Evolutionary conservation across 2,329 filamentous ascomycete genomes (phyloP), one percentile per base, ranked within the genome.

Genomic region (Calonectria leucothoes): DNA sequence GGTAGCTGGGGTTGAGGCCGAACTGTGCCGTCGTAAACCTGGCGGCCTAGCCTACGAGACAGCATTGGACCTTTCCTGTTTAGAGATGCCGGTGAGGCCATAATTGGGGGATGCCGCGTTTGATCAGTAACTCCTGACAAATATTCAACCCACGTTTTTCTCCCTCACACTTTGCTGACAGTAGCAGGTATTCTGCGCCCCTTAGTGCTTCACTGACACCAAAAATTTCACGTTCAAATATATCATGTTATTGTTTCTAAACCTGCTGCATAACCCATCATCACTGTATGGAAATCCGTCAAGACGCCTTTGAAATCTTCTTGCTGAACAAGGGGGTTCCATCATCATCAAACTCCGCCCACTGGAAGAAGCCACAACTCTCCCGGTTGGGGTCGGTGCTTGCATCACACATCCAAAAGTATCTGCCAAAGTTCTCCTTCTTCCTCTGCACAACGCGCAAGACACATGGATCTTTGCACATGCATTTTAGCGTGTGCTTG

Each of bases 381-480:
- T 91, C 85, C 84, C 89, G 93, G 59, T 91, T 93, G 0, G 93
- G 93, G 2, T 92, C 89, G 79, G 93, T 94, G 8, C 93, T 92
- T 0, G 92, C 91, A 84, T 98, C 91, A 80, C 97, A 98, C 94
- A 96, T 97, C 95, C 95, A 98, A 85, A 97, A 97, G 82, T 98
- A 98, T 79, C 89, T 89, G 0, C 96, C 96, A 76, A 91, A 88
- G 68, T 92, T 96, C 77, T 94, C 93, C 78, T 89, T 92, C 84
- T 94, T 95, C 81, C 89, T 92, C 85, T 96, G 95, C 20, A 96
- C 95, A 49, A 95, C 95, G 52, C 95, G 89, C 75, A 98, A 85
- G 11, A 93, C 87, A 37, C 88, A 87, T 0, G 94, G 91, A 4
- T 96, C 88, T 0, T 89, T 88, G 79, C 96, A 98, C 39, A 88